A percentile compares a stretch with the other conserved stretches of the same genome.
These are phyloP conservation scores for Davidsoniella neocaledoniae DNA, from an alignment of 2,329 filamentous ascomycete species.

Conservation along the genomic window DNA sequence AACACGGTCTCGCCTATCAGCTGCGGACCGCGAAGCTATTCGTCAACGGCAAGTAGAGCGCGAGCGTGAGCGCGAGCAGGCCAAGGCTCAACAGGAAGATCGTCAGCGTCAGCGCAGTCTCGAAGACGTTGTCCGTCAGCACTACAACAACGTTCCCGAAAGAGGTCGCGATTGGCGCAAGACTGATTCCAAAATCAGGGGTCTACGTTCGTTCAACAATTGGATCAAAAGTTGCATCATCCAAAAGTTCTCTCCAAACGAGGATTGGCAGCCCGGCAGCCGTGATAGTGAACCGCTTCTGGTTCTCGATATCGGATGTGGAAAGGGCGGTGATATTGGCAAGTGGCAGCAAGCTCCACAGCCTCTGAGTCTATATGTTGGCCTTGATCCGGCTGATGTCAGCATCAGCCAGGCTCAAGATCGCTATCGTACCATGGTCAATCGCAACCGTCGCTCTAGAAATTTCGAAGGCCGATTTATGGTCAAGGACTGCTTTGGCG, in stretches of 20 bases:
- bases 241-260: slow-evolving; percentile 80
- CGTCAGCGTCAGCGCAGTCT: slow-evolving; percentile 33
- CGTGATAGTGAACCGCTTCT: slow-evolving; percentile 43
- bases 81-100: slow-evolving; percentile 22
- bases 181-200: slow-evolving; percentile 89
- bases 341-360: slow-evolving; percentile 97
- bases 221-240: slow-evolving; percentile 98
- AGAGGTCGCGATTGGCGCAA: slow-evolving; percentile 87
- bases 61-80: slow-evolving; percentile 21
- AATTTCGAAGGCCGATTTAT: slow-evolving; percentile 78
- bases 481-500: slow-evolving; percentile 82
- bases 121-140: slow-evolving; percentile 74
- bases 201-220: slow-evolving; percentile 88
- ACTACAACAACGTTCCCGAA: slow-evolving; percentile 93
- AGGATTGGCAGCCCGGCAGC: slow-evolving; percentile 49
- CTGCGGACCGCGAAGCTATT: slow-evolving; percentile 49
- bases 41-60: slow-evolving; percentile 44
- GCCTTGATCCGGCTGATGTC: slow-evolving; percentile 80
- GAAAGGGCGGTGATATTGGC: slow-evolving; percentile 84
- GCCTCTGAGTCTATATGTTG: slow-evolving; percentile 80
- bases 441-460: slow-evolving; percentile 38
- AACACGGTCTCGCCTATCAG: slow-evolving; percentile 48
- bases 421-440: slow-evolving; percentile 58
- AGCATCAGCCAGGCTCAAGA: slow-evolving; percentile 83
- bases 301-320: slow-evolving; percentile 87